Base-by-base conservation (phyloP, 176 grass and related monocot genomes). In the Oropetium thomaeum region DNA sequence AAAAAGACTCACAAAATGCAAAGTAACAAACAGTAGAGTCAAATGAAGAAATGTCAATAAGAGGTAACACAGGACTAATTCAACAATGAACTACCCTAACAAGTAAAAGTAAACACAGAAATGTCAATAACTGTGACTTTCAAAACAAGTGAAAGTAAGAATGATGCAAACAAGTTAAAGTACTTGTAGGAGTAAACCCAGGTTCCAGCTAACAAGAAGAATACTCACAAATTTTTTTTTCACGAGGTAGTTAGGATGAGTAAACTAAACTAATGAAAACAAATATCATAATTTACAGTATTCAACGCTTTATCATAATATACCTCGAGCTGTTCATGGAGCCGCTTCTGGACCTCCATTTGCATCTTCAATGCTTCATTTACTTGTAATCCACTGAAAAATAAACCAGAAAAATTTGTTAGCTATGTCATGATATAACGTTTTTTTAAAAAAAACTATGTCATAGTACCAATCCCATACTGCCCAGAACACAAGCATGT, bases 311-410 rank as follows among this genome's bases (percentile, higher is more conserved):
- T 73, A 60, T 49, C 20, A 58, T 45, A 51, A 68, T 69, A 80
- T 71, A 98, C 95, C 95, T 98, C 95, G 0, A 98, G 95, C 61
- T 98, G 95, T 71, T 98, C 95, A 67, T 92, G 88, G 28, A 98
- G 86, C 48, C 95, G 86, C 79, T 98, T 98, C 71, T 98, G 95
- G 63, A 98, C 95, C 62, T 98, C 95, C 86, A 92, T 98, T 89
- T 98, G 95, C 91, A 98, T 90, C 68, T 98, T 98, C 30, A 94
- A 34, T 64, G 91, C 78, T 81, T 98, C 91, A 47, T 78, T 92
- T 48, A 92, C 86, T 78, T 98, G 89, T 78, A 87, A 67, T 73
- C 89, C 89, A 79, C 91, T 98, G 84, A 62, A 87, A 87, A n/a
- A 73, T 15, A 65, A 70, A 70, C 30, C 48, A 83, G 65, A 57